Evolutionary conservation across 2,329 filamentous ascomycete genomes (phyloP), one percentile per base, ranked within the genome.

Genomic region (Neofusicoccum ribis): DNA sequence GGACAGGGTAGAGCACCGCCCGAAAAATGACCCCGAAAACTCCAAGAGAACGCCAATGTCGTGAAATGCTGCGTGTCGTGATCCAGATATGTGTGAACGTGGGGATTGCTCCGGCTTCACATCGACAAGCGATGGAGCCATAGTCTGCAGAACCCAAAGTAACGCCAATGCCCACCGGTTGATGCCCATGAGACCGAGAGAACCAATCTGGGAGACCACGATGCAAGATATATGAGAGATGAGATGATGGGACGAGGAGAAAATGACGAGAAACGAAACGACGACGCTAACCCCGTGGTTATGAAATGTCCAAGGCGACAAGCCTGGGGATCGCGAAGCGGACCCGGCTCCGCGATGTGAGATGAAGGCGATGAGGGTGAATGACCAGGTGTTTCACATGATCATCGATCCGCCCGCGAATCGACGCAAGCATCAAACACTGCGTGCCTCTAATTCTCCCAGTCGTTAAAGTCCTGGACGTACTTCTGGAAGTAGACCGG

Each of bases 401-500:
- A 37, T 56, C 39, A 64, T 44, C 61, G 49, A 56, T 64, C 50
- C 39, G 27, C 61, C 61, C 17, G 61, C 61, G 61, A 64, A 56
- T 47, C 39, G 50, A 52, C 43, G 61, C 61, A 64, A 54, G 61
- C 61, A 50, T 63, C 49, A 41, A 27, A 47, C 39, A 23, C n/a
- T 36, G 47, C 37, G n/a, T 31, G 49, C 61, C 17, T 46, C 51
- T 64, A 64, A n/a, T 65, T 49, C 41, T 65, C 63, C 36, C 51
- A 46, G 54, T 65, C 63, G 27, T 60, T 49, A 7, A 65, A 59
- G 63, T 52, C 50, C 44, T 70, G 79, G 65, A 80, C 70, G 68
- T 79, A 81, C 67, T 82, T 73, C 65, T 77, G 71, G 67, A 86
- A 85, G 73, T 80, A 79, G 50, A 82, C 76, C 9, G 77, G 78